Conservation (phyloP, 257 asterid genomes). For the Agastache rugosa region DNA sequence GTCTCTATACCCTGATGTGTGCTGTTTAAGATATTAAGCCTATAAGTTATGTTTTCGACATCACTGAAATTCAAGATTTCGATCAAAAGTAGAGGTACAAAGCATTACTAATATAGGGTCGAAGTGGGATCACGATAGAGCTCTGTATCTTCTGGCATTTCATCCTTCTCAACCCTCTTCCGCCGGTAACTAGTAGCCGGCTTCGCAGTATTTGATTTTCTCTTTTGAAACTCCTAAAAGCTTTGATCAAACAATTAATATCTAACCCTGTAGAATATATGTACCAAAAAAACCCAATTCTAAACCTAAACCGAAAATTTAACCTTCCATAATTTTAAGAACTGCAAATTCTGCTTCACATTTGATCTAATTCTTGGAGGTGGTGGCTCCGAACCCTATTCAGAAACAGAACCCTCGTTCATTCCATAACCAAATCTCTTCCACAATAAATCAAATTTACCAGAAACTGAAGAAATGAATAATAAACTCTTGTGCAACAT, state of each 20-base stretch:
- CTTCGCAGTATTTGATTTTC: slow-evolving; percentile 64
- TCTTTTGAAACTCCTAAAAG: slow-evolving; percentile 73
- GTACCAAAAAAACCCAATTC: slow-evolving; percentile 15
- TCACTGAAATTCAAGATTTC: slow-evolving; percentile 28
- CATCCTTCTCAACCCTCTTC: slow-evolving; percentile 87
- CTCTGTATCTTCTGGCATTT: slow-evolving; percentile 75
- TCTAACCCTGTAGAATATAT: slow-evolving; percentile 16
- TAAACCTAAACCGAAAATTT: slow-evolving; percentile 21
- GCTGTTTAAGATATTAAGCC: slow-evolving; percentile 49
- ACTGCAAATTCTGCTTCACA: slow-evolving; percentile 91
- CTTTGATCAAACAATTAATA: slow-evolving; percentile 33
- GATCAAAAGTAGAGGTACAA: slow-evolving; percentile 43
- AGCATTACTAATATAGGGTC: slow-evolving; percentile 73
- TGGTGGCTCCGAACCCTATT: slow-evolving; percentile 68
- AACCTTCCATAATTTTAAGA: slow-evolving; percentile 82
- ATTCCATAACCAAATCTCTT: slow-evolving; percentile 25
- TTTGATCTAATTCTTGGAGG: slow-evolving; percentile 94
- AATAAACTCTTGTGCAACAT: background rate
- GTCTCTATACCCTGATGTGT: slow-evolving; percentile 76
- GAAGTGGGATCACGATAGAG: slow-evolving; percentile 83
- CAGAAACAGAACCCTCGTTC: slow-evolving; percentile 27
- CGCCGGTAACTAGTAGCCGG: slow-evolving; percentile 91
- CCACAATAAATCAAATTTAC: slow-evolving; percentile 17
- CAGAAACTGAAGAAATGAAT: background rate
- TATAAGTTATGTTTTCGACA: slow-evolving; percentile 27